Conservation (phyloP, 257 asterid genomes). For the Capsicum baccatum region DNA sequence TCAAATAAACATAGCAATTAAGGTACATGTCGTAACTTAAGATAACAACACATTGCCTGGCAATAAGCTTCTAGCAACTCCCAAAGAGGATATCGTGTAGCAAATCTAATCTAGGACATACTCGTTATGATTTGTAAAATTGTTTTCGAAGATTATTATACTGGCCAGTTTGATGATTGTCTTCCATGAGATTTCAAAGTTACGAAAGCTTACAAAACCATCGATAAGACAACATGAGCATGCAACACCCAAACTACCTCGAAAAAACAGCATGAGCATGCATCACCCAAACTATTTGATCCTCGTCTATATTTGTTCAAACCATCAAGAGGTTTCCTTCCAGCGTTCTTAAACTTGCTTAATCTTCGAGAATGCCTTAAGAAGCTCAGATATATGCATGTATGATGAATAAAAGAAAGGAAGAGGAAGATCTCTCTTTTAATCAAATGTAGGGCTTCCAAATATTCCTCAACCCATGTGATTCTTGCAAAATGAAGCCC, state of each 20-base stretch:
- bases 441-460: not conserved
- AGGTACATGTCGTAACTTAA: too few relatives aligned
- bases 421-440: not conserved
- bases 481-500: not conserved
- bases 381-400: not conserved
- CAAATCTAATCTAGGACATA: too few relatives aligned
- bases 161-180: too few relatives aligned
- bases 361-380: not conserved
- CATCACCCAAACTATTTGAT: not conserved
- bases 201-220: not conserved
- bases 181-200: not conserved
- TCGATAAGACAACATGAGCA: not conserved
- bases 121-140: too few relatives aligned
- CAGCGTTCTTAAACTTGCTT: not conserved
- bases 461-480: not conserved
- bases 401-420: not conserved
- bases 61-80: too few relatives aligned
- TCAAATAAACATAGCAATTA: too few relatives aligned
- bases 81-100: too few relatives aligned
- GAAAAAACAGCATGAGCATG: not conserved
- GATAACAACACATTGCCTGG: too few relatives aligned
- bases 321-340: not conserved
- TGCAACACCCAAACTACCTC: not conserved
- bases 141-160: too few relatives aligned
- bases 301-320: not conserved